Base-by-base conservation (phyloP, 2,329 filamentous ascomycete species). In the Fusarium foetens region DNA sequence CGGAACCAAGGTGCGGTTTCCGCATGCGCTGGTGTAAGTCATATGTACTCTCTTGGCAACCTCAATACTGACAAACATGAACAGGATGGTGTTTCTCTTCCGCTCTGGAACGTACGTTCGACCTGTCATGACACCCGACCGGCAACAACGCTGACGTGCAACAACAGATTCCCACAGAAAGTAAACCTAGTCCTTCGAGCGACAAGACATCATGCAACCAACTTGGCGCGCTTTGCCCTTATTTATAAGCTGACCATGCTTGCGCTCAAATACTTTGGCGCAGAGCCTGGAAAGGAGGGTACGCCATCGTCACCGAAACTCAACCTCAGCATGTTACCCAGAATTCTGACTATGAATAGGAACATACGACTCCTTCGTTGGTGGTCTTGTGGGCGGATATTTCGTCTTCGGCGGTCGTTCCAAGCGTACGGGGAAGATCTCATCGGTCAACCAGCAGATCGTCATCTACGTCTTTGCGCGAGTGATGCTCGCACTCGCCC, bases 391-490 rank as follows among this genome's bases (percentile, higher is more conserved):
- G 51, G 96, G 96, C 78, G 96, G 96, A 58, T 99, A 98, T 86
- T 84, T 94, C 69, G 94, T 98, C 71, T 99, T 99, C 80, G 96
- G 95, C 53, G 82, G 86, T 45, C 86, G 88, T 66, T 88, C 87
- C 45, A 82, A 81, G 77, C 91, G 93, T 67, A 85, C 83, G 41
- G 92, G 92, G 76, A 88, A 88, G 80, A 91, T 94, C 78, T 93
- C 92, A 68, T 92, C 90, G 72, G 92, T 98, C 70, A 97, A 92
- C 83, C 94, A 98, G 86, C 95, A 99, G 86, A 99, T 99, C 80
- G 94, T 97, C 81, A 93, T 98, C 77, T 99, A 99, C 85, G 93
- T 99, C 71, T 98, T 98, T 80, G 96, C 96, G 52, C 91, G 96
- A 73, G 96, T 98, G 21, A 88, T 92, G 68, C 89, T 99, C 38